Evolutionary conservation across 257 asterid genomes (phyloP).

Genomic region (Cruciata laevipes): DNA sequence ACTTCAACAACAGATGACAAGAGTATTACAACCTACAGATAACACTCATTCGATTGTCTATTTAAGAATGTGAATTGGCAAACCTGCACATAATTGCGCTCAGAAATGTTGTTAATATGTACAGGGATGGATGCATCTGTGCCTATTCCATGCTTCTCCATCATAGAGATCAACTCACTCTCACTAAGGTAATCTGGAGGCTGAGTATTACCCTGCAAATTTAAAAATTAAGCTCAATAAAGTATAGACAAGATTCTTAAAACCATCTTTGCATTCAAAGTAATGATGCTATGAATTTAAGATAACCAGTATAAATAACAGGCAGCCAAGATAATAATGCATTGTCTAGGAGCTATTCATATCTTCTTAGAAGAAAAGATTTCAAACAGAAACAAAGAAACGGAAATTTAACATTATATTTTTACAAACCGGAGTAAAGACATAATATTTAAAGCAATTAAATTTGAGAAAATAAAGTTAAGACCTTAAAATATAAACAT

Average conservation of each 20-base stretch:
- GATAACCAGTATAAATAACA: background rate
- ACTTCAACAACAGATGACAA: background rate
- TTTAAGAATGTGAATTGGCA: constrained; percentile 20
- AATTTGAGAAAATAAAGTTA: background rate
- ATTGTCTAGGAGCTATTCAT: background rate
- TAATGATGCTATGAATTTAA: background rate
- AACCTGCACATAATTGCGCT: constrained; percentile 92
- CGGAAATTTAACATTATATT: background rate
- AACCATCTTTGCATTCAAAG: background rate
- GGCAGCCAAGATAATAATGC: background rate
- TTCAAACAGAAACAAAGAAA: background rate
- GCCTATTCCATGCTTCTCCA: constrained; percentile 91
- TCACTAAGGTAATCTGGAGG: constrained; percentile 87
- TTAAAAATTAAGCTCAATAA: constrained; percentile 5
- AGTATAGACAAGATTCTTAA: constrained; percentile 1
- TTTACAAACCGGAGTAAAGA: background rate
- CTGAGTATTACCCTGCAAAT: constrained; percentile 60
- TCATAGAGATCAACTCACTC: constrained; percentile 86
- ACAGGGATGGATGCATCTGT: constrained; percentile 95
- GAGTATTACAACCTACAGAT: background rate
- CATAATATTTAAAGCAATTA: background rate
- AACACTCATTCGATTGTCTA: background rate
- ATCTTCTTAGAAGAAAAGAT: background rate
- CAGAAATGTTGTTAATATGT: constrained; percentile 83
- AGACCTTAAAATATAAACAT: background rate